Percentiles rank a stretch among this genome's conserved stretches.
These are phyloP conservation scores for Aspergillus novoparasiticus DNA, from an alignment of 2,329 filamentous ascomycete species.

Conservation along the genomic window DNA sequence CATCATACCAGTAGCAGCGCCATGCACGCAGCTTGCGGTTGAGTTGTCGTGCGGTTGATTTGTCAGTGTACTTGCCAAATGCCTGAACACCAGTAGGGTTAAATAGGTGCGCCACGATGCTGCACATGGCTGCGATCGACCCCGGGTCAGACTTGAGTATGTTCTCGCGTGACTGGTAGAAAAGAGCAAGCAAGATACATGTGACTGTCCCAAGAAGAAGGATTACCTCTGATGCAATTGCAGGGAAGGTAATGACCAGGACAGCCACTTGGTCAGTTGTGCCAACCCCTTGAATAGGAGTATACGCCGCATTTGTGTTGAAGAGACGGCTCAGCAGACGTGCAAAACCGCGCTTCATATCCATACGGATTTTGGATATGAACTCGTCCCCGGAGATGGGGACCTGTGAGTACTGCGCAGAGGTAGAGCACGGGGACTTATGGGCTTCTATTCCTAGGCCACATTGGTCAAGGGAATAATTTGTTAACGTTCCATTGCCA, in stretches of 20 bases:
- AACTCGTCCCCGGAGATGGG: background rate
- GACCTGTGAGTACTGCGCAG: background rate
- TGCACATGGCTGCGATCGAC: background rate
- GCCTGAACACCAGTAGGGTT: background rate
- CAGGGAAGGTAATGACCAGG: background rate
- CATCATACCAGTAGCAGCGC: background rate
- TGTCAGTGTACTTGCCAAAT: background rate
- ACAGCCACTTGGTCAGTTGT: background rate
- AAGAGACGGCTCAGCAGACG: background rate
- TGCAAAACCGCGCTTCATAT: background rate
- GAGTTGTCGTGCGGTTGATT: background rate
- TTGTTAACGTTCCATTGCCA: background rate
- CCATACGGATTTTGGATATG: background rate
- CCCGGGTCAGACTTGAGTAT: background rate
- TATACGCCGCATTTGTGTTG: background rate
- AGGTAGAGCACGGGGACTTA: background rate
- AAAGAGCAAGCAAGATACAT: background rate
- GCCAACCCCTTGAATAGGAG: background rate
- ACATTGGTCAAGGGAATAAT: background rate
- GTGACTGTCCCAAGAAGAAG: background rate
- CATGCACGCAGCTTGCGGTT: background rate
- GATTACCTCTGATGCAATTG: background rate
- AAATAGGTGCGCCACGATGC: background rate
- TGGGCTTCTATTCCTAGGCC: too few relatives aligned
- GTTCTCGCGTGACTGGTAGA: background rate